Evolutionary conservation across 2,329 filamentous ascomycete genomes (phyloP), one percentile per base, ranked within the genome.

Genomic region (Tolypocladium album): DNA sequence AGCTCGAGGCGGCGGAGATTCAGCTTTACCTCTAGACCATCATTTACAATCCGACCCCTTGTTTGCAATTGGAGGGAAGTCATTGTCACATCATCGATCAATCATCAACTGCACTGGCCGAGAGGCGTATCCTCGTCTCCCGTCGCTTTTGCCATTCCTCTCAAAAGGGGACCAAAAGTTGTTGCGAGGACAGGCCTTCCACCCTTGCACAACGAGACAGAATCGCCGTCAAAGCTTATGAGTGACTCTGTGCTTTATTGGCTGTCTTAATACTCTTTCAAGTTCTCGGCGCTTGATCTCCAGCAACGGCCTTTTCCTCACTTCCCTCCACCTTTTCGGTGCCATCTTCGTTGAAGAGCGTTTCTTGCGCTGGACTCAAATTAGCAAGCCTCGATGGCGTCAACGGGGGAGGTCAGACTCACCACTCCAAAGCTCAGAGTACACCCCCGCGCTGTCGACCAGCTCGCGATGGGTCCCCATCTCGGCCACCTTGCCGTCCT

Each of bases 381-480:
- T 61, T 43, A 61, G 55, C 38, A 61, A 15, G 22, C 20, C 0
- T 22, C 22, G 11, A 15, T 4, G 20, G 43, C 20, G 5, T 27
- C 15, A n/a, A n/a, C 24, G 22, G 5, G n/a, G 9, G 4, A 38
- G 45, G 8, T 24, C 17, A 0, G 27, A 80, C 87, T 80, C 77
- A 90, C 88, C 87, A 76, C 87, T 92, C 93, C 93, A 97, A 55
- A 97, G 78, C 74, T 96, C 88, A 8, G 89, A 86, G 72, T 97
- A 97, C 27, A 97, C 79, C 0, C 91, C 90, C 13, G 84, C 88
- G 20, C 76, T 79, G 65, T 94, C 88, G 63, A 97, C 85, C 61
- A 99, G 76, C 71, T 94, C 84, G 61, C 88, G 82, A 73, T 99
- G 94, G 20, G 89, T 96, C 17, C 94, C 94, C 72, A 84, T 86